Evolutionary conservation across 208 protist genomes (phyloP), one percentile per base, ranked within the genome.

Genomic region (Wallacemonas rigidus): DNA sequence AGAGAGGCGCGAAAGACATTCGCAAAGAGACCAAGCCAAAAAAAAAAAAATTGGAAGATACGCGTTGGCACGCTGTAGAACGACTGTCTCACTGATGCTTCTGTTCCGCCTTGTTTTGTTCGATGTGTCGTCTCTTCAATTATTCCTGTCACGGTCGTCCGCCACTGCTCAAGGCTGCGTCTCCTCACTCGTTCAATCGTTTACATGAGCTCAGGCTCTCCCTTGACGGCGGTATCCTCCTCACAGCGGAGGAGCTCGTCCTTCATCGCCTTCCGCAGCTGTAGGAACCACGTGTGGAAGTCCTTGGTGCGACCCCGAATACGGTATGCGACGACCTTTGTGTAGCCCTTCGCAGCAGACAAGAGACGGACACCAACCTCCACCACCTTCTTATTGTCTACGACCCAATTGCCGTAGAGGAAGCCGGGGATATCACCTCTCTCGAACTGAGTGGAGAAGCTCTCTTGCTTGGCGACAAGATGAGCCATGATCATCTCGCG

Each of bases 141-240:
- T 26, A 26, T 26, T 26, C 26, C 26, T 26, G 26, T 26, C 26
- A 26, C 26, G 26, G 26, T 26, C 26, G 26, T 26, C 26, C 26
- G 26, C 26, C 26, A 26, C 26, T 26, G 26, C 26, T 26, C 26
- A 26, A 26, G 26, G 26, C 12, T 50, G 6, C 12, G 45, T 50
- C 12, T 50, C 8, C 1, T 48, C 35, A 47, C 14, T 43, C 8
- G 35, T 39, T 40, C 26, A 38, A 38, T 14, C 11, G 2, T 17
- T 77, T 80, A 96, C 75, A 96, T 86, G 40, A 96, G 77, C 82
- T 96, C 91, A n/a, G 89, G 58, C 57, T 85, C 73, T 1, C 91
- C 91, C 72, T 89, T 92, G 53, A 96, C 86, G 4, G 88, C 77
- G 3, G 87, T 96, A 72, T 96, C 92, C 68, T 96, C 86, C 68